These are phyloP conservation scores for Trichoderma sp. DNA, from an alignment of 2,329 filamentous ascomycete genomes.

Conservation along the genomic window DNA sequence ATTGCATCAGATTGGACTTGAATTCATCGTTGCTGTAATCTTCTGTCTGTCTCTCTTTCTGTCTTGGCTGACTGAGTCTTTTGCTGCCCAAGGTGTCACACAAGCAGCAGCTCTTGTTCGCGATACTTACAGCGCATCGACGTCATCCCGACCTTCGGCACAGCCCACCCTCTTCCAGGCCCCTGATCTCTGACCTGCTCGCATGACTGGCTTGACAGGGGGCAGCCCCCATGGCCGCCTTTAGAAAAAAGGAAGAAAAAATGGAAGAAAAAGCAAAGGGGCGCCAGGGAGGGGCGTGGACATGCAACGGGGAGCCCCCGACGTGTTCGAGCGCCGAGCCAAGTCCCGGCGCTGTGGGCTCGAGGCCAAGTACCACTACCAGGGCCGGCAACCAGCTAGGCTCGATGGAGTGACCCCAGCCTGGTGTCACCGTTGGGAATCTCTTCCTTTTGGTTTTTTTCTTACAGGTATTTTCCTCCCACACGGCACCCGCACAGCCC, in stretches of 20 bases:
- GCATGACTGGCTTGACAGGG: constrained; percentile 21
- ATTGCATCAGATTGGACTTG: neutral
- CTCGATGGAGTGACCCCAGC: constrained; percentile 19
- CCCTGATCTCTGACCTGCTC: constrained; percentile 21
- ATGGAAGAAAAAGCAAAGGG: constrained; percentile 18
- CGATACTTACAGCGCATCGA: constrained; percentile 11
- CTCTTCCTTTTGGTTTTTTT: neutral
- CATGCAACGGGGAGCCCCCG: constrained; percentile 16
- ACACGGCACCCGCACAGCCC: neutral
- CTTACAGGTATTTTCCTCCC: neutral
- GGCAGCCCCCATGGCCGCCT: constrained; percentile 15
- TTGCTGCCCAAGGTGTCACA: neutral
- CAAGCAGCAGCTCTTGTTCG: neutral
- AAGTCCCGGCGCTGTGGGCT: constrained; percentile 20
- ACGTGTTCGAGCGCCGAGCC: constrained; percentile 23
- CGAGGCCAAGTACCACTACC: neutral
- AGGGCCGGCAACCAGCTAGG: neutral
- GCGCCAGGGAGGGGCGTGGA: neutral
- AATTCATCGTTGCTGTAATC: neutral
- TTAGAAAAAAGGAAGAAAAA: constrained; percentile 23
- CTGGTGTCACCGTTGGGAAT: constrained; percentile 23
- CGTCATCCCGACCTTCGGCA: constrained; percentile 24
- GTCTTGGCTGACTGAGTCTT: neutral
- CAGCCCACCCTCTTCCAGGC: constrained; percentile 1
- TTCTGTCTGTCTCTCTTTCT: neutral